Percentiles rank a stretch among this genome's conserved stretches.
phyloP scores from a whole-genome alignment of 192 early-diverging fungal genomes.

The Physocladia obscura region DNA sequence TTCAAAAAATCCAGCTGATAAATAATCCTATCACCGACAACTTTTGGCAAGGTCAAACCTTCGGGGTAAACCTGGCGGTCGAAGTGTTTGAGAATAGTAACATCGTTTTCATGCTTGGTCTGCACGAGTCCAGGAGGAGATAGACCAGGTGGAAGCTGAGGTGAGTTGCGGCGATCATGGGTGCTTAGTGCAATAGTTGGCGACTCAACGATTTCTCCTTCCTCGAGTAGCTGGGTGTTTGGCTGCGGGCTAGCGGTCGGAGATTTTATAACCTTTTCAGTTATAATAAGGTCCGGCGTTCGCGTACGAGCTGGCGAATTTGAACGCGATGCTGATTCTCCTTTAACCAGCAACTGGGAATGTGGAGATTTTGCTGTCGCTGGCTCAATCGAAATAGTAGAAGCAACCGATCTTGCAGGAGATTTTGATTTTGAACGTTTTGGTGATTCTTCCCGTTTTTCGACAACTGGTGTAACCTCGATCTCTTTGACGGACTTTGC shows the following conservation, averaged over 20 bases:
- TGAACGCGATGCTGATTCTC: too few species aligned
- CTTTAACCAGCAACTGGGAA: slow-evolving; percentile 19
- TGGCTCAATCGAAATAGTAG: too few species aligned
- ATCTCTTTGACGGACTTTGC: too few species aligned
- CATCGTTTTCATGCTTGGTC: not conserved
- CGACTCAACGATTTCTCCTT: slow-evolving; percentile 21
- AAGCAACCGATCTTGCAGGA: too few species aligned
- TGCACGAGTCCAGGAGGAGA: too few species aligned
- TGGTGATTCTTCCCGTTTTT: not conserved
- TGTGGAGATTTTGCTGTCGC: too few species aligned
- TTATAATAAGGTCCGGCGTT: too few species aligned
- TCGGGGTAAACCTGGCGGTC: slow-evolving; percentile 56
- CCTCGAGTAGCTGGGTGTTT: slow-evolving; percentile 7
- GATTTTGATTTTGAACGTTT: too few species aligned
- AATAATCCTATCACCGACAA: slow-evolving; percentile 53
- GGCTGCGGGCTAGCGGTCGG: not conserved
- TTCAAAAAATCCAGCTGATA: slow-evolving; percentile 75
- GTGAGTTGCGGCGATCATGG: not conserved
- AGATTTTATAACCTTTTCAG: too few species aligned
- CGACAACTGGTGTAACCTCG: too few species aligned
- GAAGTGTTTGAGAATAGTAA: slow-evolving; percentile 30
- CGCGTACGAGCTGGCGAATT: too few species aligned
- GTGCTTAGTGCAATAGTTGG: not conserved
- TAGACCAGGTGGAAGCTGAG: too few species aligned
- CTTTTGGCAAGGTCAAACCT: slow-evolving; percentile 34